These are phyloP conservation scores for Dioszegia crocea DNA, from an alignment of 768 basidiomycete genomes.

Conservation along the genomic window DNA sequence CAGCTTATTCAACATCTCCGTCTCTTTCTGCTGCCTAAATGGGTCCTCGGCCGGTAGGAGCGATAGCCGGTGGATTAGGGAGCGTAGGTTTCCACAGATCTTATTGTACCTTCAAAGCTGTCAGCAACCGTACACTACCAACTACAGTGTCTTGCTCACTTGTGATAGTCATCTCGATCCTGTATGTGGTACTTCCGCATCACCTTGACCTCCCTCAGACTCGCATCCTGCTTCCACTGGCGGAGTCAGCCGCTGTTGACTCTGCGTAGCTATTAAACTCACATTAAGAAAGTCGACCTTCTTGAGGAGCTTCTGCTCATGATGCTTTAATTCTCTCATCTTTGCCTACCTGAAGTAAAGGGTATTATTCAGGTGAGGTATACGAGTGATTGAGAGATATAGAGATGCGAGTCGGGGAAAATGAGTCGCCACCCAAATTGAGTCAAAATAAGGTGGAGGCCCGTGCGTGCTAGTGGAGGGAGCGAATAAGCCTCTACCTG, in stretches of 20 bases:
- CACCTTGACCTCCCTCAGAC: slow-evolving; percentile 82
- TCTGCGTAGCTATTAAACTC: no score
- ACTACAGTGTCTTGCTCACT: slow-evolving; percentile 56
- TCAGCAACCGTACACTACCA: no score
- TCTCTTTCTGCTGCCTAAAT: slow-evolving; percentile 77
- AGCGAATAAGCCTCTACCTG: no score
- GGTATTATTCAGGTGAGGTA: neutral
- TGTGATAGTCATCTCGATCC: slow-evolving; percentile 88
- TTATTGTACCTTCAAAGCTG: slow-evolving; percentile 87
- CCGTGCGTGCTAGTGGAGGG: no score
- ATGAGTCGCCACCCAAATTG: neutral
- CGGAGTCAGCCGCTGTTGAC: no score
- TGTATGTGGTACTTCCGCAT: slow-evolving; percentile 95
- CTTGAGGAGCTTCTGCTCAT: slow-evolving; percentile 90
- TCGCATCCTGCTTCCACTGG: slow-evolving; percentile 97
- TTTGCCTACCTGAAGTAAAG: neutral
- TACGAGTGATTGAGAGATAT: neutral
- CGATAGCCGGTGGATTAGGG: slow-evolving; percentile 79
- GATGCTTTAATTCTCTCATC: slow-evolving; percentile 90
- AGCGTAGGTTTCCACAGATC: slow-evolving; percentile 78
- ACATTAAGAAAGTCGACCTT: slow-evolving; percentile 97
- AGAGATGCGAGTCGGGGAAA: neutral
- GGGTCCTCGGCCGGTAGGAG: slow-evolving; percentile 85
- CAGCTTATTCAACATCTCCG: slow-evolving; percentile 81
- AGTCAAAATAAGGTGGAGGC: no score